A percentile compares a stretch with the other conserved stretches of the same genome.
phyloP scores from a whole-genome alignment of 768 basidiomycete genomes.

The Suillus paluster region DNA sequence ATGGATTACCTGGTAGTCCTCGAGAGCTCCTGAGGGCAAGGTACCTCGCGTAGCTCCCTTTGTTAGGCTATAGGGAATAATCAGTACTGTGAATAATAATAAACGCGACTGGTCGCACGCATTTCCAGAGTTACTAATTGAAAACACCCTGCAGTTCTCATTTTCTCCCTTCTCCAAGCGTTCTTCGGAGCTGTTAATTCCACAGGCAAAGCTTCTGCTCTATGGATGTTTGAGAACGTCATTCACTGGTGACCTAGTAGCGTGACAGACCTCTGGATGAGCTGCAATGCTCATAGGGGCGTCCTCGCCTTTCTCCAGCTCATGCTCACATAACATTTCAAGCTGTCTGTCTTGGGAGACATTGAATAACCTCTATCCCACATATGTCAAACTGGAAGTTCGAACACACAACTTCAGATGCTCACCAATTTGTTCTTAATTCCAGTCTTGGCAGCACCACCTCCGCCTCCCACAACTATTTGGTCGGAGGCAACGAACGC shows the following conservation, averaged over 20 bases:
- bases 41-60: constrained; percentile 61
- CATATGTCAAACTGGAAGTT: constrained; percentile 8
- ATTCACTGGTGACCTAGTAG: constrained; percentile 5
- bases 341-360: constrained; percentile 58
- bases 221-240: constrained; percentile 19
- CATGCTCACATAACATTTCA: constrained; percentile 65
- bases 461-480: constrained; percentile 88
- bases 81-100: not conserved
- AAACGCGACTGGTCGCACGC: not conserved
- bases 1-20: constrained; percentile 85
- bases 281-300: constrained; percentile 96
- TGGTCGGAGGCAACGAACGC: constrained; percentile 75
- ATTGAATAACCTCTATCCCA: constrained; percentile 66
- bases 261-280: constrained; percentile 54
- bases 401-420: not conserved
- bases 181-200: constrained; percentile 80
- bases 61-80: constrained; percentile 49
- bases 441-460: constrained; percentile 83
- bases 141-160: constrained; percentile 82
- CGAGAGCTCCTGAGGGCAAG: constrained; percentile 57
- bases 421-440: constrained; percentile 94
- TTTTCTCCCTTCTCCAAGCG: constrained; percentile 70
- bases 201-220: constrained; percentile 71
- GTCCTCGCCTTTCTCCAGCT: constrained; percentile 84
- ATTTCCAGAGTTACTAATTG: constrained; percentile 31